Evolutionary conservation across 2,329 filamentous ascomycete species (phyloP).

Genomic region (Chalara sp.): DNA sequence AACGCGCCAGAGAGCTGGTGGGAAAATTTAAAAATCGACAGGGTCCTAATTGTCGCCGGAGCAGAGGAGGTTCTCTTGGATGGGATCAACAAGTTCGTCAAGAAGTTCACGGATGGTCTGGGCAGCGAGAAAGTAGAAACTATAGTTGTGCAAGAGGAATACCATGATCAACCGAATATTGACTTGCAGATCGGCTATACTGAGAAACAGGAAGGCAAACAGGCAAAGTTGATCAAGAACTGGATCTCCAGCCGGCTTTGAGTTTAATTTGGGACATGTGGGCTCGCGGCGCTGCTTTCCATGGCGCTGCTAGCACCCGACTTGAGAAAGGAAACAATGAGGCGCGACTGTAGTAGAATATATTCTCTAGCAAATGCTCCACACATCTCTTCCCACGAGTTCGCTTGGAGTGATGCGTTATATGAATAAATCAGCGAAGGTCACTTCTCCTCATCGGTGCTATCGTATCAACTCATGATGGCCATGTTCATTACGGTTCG

Average conservation of each 20-base stretch:
- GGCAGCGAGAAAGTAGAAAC: constrained; percentile 11
- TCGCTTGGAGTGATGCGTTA: no score
- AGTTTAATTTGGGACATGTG: background rate
- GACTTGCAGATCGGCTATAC: constrained; percentile 18
- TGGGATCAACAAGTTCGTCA: constrained; percentile 43
- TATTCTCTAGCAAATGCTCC: no score
- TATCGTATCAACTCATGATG: no score
- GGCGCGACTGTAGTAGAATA: no score
- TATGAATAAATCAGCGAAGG: no score
- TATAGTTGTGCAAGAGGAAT: constrained; percentile 16
- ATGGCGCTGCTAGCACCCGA: no score
- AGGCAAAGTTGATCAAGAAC: constrained; percentile 17
- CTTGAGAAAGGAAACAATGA: no score
- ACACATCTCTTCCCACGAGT: no score
- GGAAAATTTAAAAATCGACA: constrained; percentile 37
- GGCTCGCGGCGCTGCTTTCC: no score
- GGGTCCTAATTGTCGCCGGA: constrained; percentile 47
- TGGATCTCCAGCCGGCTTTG: constrained; percentile 20
- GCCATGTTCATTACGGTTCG: no score
- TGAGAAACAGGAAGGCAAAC: constrained; percentile 15
- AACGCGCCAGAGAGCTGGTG: constrained; percentile 47
- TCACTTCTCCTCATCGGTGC: no score
- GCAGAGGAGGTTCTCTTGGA: constrained; percentile 50
- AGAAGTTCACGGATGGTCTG: constrained; percentile 33
- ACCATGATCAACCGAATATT: constrained; percentile 19